Evolutionary conservation across 805 yeast species (phyloP).

Genomic region (Suhomyces sp.): DNA sequence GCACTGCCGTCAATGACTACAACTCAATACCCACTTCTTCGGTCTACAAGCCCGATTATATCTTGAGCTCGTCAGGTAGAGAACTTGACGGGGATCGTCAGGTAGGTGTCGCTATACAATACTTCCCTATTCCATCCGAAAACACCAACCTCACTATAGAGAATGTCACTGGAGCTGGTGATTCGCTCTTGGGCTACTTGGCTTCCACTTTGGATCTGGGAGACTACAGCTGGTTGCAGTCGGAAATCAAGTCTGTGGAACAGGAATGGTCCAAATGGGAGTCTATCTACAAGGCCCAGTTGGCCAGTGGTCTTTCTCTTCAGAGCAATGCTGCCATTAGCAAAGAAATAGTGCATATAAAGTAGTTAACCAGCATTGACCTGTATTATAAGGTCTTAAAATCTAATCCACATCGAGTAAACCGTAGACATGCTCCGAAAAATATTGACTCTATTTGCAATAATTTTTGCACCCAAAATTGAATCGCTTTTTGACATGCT

Average conservation of each 20-base stretch:
- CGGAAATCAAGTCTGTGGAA: constrained; percentile 24
- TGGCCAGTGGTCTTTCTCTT: constrained; percentile 37
- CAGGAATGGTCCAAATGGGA: constrained; percentile 39
- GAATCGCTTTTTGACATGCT: background rate
- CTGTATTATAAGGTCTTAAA: background rate
- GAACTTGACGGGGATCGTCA: constrained; percentile 10
- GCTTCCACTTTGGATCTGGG: constrained; percentile 32
- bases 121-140: constrained; percentile 46
- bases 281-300: constrained; percentile 32
- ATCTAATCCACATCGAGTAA: background rate
- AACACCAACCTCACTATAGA: constrained; percentile 33
- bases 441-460: background rate
- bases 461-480: constrained; percentile 1
- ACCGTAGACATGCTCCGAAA: background rate
- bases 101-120: constrained; percentile 60
- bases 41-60: constrained; percentile 20
- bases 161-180: constrained; percentile 90
- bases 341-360: constrained; percentile 14
- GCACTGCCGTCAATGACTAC: constrained; percentile 32
- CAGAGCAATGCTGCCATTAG: constrained; percentile 23
- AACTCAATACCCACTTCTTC: constrained; percentile 34
- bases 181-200: constrained; percentile 68
- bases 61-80: constrained; percentile 20
- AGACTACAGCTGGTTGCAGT: constrained; percentile 27
- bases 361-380: background rate